These are phyloP conservation scores for Heterobasidion irregulare DNA, from an alignment of 1,284 basidiomycete genomes.

Conservation along the genomic window DNA sequence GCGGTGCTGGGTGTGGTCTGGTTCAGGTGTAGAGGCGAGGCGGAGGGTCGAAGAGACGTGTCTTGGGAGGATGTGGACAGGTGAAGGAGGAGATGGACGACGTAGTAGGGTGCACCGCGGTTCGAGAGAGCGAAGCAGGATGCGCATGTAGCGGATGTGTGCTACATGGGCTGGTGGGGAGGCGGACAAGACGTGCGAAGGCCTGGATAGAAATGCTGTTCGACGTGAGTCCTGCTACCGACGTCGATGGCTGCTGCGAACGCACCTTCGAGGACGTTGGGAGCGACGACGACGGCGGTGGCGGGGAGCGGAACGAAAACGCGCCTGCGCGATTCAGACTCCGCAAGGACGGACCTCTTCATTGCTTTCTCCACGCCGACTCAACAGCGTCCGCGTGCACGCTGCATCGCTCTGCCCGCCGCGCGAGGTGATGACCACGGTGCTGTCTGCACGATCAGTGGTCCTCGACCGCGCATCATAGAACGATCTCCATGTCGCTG, in stretches of 20 bases:
- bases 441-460: not conserved
- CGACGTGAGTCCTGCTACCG: not conserved
- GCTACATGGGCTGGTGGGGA: not conserved
- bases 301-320: not conserved
- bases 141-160: not conserved
- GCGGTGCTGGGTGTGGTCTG: not conserved
- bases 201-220: not conserved
- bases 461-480: not conserved
- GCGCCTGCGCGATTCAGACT: not conserved
- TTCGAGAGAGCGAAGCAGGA: not conserved
- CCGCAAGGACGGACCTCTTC: not conserved
- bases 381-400: not conserved
- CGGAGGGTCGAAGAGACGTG: not conserved
- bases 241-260: not conserved
- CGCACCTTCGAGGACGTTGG: not conserved
- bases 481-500: not conserved
- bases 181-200: not conserved
- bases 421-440: not conserved
- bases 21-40: not conserved
- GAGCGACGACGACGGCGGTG: not conserved
- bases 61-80: not conserved
- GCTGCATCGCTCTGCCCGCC: not conserved
- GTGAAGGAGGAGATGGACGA: not conserved
- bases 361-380: too few relatives aligned
- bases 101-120: not conserved